These are phyloP conservation scores for Penicillium sp. DNA, from an alignment of 2,329 filamentous ascomycete genomes.

Conservation along the genomic window DNA sequence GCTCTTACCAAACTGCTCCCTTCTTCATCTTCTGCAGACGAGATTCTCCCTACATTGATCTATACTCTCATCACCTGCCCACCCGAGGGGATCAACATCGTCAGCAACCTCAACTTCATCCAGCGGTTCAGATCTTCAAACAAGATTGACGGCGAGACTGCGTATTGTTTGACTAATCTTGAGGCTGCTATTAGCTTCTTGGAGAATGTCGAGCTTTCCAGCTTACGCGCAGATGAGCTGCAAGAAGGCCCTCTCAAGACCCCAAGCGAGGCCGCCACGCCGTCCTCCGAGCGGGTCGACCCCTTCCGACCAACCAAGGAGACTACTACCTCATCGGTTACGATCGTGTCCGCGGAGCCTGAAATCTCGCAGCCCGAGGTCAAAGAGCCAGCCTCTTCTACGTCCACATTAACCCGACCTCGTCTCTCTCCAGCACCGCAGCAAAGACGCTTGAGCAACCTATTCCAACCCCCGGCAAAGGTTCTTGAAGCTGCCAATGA, in stretches of 20 bases:
- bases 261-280: constrained; percentile 30
- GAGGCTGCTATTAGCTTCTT: constrained; percentile 93
- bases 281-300: constrained; percentile 23
- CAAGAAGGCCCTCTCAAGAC: constrained; percentile 62
- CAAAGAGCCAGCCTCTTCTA: constrained; percentile 31
- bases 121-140: constrained; percentile 80
- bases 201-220: constrained; percentile 90
- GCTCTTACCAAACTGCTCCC: constrained; percentile 63
- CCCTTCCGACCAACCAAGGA: constrained; percentile 25
- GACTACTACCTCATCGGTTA: constrained; percentile 25
- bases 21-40: constrained; percentile 83
- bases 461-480: constrained; percentile 78
- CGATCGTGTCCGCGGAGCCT: constrained; percentile 26
- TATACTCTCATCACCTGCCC: constrained; percentile 90
- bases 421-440: constrained; percentile 45
- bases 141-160: constrained; percentile 87
- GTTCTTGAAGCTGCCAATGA: constrained; percentile 78
- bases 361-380: constrained; percentile 28
- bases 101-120: constrained; percentile 93
- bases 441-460: constrained; percentile 73
- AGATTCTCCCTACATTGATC: constrained; percentile 94
- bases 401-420: constrained; percentile 32
- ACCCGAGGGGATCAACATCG: constrained; percentile 76
- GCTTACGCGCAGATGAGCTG: constrained; percentile 72
- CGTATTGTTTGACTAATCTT: constrained; percentile 92